Evolutionary conservation across 306 rosid genomes (phyloP), one percentile per base, ranked within the genome.

Genomic region (Cicer cuneatum): DNA sequence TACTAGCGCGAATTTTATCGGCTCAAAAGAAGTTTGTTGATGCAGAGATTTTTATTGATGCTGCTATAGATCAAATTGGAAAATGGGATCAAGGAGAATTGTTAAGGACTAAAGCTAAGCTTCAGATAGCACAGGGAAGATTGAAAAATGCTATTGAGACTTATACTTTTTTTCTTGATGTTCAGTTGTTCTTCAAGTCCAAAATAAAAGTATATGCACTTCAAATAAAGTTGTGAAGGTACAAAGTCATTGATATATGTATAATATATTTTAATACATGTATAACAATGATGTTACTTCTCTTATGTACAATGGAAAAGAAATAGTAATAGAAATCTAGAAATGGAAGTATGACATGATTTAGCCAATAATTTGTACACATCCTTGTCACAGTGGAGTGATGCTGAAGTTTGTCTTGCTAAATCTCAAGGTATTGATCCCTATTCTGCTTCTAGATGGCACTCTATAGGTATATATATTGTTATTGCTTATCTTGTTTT

Each of bases 41-140:
- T n/a, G n/a, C n/a, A n/a, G n/a, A n/a, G n/a, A n/a, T n/a, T n/a
- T n/a, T n/a, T 43, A 73, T 92, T 42, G 88, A 87, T 83, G 91
- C 92, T 60, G 96, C 94, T 73, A 52, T 92, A 12, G 98, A 90
- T 76, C 92, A 92, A 80, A 85, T 91, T 29, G 98, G 94, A 59
- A 88, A 83, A 79, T 88, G 90, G 96, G 96, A 92, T 62, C 98
- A 90, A 69, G 98, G 96, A 72, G 94, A 87, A 42, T 80, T 92
- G 54, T 82, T 90, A 71, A 85, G 83, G 74, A 88, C 92, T 33
- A 92, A 89, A 82, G 98, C 98, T 59, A 92, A 88, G 75, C 87
- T 92, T 42, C 91, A 80, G 75, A 86, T 87, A 18, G 94, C 93
- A 2, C 96, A n/a, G n/a, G n/a, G n/a, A n/a, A n/a, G n/a, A n/a